These are phyloP conservation scores for Vanrija humicola DNA, from an alignment of 1,284 basidiomycete species.

Conservation along the genomic window DNA sequence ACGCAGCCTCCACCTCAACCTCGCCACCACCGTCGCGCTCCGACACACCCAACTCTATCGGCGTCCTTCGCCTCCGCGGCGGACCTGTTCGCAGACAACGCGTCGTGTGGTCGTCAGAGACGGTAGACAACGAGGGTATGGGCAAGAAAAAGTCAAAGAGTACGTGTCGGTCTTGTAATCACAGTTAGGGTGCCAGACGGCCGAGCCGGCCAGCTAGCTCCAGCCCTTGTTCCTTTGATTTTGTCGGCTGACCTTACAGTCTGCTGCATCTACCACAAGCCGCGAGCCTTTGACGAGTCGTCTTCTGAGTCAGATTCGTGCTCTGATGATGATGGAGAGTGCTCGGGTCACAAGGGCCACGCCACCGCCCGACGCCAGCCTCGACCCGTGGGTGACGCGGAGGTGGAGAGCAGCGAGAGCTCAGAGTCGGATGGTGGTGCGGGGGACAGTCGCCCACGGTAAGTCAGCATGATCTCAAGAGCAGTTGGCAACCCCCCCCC, in stretches of 20 bases:
- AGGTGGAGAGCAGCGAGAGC: constrained; percentile 9
- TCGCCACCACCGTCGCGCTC: constrained; percentile 3
- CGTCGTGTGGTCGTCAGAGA: constrained; percentile 50
- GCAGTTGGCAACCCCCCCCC: no score
- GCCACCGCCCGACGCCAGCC: no score
- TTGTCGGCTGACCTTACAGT: constrained; percentile 32
- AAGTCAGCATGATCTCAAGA: background rate
- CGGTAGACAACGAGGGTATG: constrained; percentile 52
- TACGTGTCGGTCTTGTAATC: constrained; percentile 8
- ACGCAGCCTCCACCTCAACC: constrained; percentile 6
- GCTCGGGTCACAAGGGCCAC: background rate
- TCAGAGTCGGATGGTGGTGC: constrained; percentile 17
- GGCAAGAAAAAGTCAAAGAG: constrained; percentile 53
- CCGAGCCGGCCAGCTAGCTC: background rate
- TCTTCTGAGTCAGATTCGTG: constrained; percentile 48
- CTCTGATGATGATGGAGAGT: constrained; percentile 20
- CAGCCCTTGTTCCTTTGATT: background rate
- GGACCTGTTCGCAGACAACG: constrained; percentile 32
- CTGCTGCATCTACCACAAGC: constrained; percentile 54
- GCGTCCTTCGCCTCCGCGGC: constrained; percentile 45
- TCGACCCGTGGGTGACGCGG: background rate
- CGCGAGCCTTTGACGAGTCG: constrained; percentile 49
- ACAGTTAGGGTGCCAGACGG: no score
- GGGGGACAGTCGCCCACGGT: constrained; percentile 16
- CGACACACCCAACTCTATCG: constrained; percentile 19